Evolutionary conservation across 352 stramenopile genomes (phyloP), one percentile per base, ranked within the genome.

Genomic region (Thalassiosira mediterranea): DNA sequence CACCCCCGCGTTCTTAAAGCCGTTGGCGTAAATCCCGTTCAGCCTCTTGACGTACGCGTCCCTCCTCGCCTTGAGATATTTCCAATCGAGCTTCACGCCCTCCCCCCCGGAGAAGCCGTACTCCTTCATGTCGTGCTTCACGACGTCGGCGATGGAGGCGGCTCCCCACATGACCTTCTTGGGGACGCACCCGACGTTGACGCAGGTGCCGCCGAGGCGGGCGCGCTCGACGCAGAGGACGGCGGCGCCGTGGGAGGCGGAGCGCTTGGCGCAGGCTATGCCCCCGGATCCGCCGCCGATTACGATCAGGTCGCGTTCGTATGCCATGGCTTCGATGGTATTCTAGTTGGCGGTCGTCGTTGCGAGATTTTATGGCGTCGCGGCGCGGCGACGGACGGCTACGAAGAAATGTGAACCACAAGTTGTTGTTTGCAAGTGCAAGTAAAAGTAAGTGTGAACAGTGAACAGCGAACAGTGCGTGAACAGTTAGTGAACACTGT

Each of bases 121-220:
- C 21, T 92, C 66, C 10, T 80, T 48, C n/a, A 77, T 72, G 52
- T 94, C 88, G 42, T 94, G 81, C 28, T 80, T 73, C 15, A 93
- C 68, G 21, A 79, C 76, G 66, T 92, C 80, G 4, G 73, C 49
- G 11, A 91, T 84, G 13, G 61, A 68, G 3, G 86, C 83, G 10
- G 71, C 23, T 44, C 37, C 38, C 65, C 94, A 98, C 96, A 99
- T 98, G 58, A 98, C 88, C 86, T 99, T 99, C 88, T 99, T 99
- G 15, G 97, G 96, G 53, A 99, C 96, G 90, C 96, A 99, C 65
- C 96, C 68, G 94, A 98, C 97, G 88, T 99, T 98, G 51, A 99
- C 97, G 83, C 97, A 99, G 13, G 97, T 99, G 70, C 97, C 97
- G 65, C 88, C 85, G 46, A 82, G 82, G 5, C 91, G 87, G 62